A percentile compares a stretch with the other conserved stretches of the same genome.
phyloP scores from a whole-genome alignment of 2,329 filamentous ascomycete genomes.

The Sporothrix sp. region DNA sequence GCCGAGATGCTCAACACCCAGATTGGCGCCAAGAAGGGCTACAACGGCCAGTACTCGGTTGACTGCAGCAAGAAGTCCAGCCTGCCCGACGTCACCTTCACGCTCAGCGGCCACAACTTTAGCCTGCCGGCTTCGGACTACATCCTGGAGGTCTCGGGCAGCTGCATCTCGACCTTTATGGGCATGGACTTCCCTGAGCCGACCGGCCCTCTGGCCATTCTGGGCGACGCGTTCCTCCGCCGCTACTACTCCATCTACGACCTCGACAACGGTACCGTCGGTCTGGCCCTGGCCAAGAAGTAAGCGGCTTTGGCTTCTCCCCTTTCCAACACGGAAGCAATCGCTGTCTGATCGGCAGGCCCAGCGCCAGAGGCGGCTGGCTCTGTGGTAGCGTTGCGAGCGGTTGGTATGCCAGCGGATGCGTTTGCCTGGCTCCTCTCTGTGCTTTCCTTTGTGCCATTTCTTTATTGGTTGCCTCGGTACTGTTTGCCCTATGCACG shows the following conservation, averaged over 20 bases:
- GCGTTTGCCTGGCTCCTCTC: not conserved
- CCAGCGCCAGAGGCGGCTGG: not conserved
- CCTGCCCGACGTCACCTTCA: constrained; percentile 88
- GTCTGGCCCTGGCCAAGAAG: constrained; percentile 73
- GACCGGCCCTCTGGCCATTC: constrained; percentile 83
- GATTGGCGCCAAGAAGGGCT: constrained; percentile 96
- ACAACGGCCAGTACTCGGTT: constrained; percentile 90
- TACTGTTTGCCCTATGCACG: not conserved
- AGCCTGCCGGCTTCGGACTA: constrained; percentile 83
- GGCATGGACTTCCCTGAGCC: constrained; percentile 88
- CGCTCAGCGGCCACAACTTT: constrained; percentile 84
- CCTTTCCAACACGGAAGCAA: not conserved
- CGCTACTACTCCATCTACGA: constrained; percentile 96
- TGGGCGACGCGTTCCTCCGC: constrained; percentile 79
- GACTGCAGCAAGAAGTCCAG: constrained; percentile 76
- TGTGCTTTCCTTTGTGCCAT: not conserved
- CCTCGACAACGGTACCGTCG: constrained; percentile 78
- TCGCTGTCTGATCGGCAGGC: not conserved
- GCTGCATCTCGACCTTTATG: constrained; percentile 96
- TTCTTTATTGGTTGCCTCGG: not conserved
- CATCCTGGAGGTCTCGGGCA: constrained; percentile 88
- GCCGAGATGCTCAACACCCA: constrained; percentile 95
- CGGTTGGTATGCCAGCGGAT: not conserved
- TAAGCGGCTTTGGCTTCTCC: constrained; percentile 11
- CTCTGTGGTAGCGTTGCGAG: not conserved